Percentiles rank a stretch among this genome's conserved stretches.
Conservation (phyloP, 805 yeast genomes). For the Komagataella kurtzmanii region DNA sequence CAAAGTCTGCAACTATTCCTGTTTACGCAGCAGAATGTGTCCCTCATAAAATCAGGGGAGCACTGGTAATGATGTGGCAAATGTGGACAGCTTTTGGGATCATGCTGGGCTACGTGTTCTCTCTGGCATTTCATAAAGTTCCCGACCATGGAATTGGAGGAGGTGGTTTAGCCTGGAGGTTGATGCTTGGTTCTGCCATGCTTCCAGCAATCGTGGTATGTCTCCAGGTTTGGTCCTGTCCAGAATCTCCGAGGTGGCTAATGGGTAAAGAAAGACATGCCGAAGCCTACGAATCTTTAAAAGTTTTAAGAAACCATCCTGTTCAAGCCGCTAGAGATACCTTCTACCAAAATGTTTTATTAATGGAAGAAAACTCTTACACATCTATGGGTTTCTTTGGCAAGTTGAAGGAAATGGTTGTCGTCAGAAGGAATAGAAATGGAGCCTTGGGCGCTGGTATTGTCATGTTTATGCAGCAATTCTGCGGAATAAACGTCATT, state of each 20-base stretch:
- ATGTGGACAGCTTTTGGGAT: slow-evolving; percentile 65
- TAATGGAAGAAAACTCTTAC: slow-evolving; percentile 46
- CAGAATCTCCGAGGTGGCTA: slow-evolving; percentile 69
- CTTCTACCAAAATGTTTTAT: slow-evolving; percentile 52
- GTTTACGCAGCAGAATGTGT: slow-evolving; percentile 58
- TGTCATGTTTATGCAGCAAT: slow-evolving; percentile 83
- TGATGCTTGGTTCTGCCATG: slow-evolving; percentile 57
- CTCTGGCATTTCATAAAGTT: slow-evolving; percentile 48
- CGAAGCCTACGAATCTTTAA: slow-evolving; percentile 43
- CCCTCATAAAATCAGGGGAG: slow-evolving; percentile 50
- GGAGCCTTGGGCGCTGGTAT: slow-evolving; percentile 72
- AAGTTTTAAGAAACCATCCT: slow-evolving; percentile 31
- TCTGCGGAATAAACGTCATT: slow-evolving; percentile 82
- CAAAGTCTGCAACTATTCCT: slow-evolving; percentile 66
- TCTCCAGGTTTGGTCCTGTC: slow-evolving; percentile 50
- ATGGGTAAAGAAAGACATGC: slow-evolving; percentile 55
- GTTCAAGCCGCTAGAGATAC: slow-evolving; percentile 60
- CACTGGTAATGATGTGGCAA: slow-evolving; percentile 65
- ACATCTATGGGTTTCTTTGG: slow-evolving; percentile 26
- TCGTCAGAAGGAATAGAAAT: slow-evolving; percentile 70
- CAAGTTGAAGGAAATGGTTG: slow-evolving; percentile 44
- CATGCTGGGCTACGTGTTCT: slow-evolving; percentile 56
- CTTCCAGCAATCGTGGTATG: slow-evolving; percentile 51
- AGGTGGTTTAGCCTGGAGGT: slow-evolving; percentile 49
- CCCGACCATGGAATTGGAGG: slow-evolving; percentile 28